Base-by-base conservation (phyloP, 1,284 basidiomycete species). In the Sanguinoderma infundibulare region DNA sequence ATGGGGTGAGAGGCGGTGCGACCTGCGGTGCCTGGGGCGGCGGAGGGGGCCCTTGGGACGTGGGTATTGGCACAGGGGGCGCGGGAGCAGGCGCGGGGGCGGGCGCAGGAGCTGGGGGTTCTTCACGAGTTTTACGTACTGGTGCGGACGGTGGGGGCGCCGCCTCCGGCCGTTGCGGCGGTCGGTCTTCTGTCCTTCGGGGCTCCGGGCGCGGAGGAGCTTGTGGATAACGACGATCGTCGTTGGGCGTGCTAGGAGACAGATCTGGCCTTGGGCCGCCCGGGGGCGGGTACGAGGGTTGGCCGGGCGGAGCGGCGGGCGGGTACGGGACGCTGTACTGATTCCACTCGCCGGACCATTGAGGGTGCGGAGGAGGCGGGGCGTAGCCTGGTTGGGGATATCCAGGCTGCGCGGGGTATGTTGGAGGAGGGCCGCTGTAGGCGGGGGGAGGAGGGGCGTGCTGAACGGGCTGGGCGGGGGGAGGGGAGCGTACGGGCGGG, bases 391-490 rank as follows among this genome's bases (percentile, higher is more conserved):
- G 70, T 59, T 77, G 67, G 67, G 72, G 65, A 51, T 74, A 73
- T 40, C 70, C 61, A 22, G 70, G 64, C 42, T 72, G 69, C 15
- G 71, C 66, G 20, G 72, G 67, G 49, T 74, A 71, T 28, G 60
- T 58, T 22, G 69, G 60, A 17, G 66, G 65, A 7, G 71, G 65
- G 39, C 67, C 71, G 65, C 61, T 73, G 65, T 71, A 76, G 61
- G 71, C 65, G 53, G 73, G 74, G 30, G 75, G 67, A 34, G 74
- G 74, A 7, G 61, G 69, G 0, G 72, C 52, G 61, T 74, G 75
- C 22, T 78, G 67, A 5, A 74, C 72, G 42, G 75, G 70, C 26
- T 74, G 75, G 5, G 79, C 71, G 49, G 80, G 80, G 57, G 79
- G 78, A 52, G 77, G 74, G 52, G 78, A 74, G 67, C 66, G 78